Evolutionary conservation across 2,329 filamentous ascomycete species (phyloP).

Genomic region (Neonectria punicea): DNA sequence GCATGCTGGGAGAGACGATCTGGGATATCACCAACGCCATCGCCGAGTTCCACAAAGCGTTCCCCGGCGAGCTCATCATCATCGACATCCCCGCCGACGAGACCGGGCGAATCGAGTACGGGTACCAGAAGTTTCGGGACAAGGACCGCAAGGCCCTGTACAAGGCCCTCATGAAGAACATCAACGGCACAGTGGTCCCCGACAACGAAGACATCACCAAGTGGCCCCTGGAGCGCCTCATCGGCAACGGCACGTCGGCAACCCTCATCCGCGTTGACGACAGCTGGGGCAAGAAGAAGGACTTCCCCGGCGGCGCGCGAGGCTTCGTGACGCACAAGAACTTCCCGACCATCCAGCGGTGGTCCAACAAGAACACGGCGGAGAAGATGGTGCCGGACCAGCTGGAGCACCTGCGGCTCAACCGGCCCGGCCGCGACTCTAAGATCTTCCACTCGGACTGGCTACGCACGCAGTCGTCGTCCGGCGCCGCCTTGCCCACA

Average conservation of each 20-base stretch:
- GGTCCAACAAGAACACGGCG: constrained; percentile 33
- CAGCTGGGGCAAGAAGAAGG: constrained; percentile 28
- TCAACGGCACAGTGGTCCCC: constrained; percentile 36
- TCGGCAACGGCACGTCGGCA: constrained; percentile 36
- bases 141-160: constrained; percentile 29
- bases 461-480: constrained; percentile 36
- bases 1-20: constrained; percentile 39
- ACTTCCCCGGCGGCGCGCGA: constrained; percentile 39
- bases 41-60: constrained; percentile 43
- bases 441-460: constrained; percentile 43
- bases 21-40: constrained; percentile 43
- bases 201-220: constrained; percentile 39
- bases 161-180: constrained; percentile 34
- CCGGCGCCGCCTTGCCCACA: constrained; percentile 3
- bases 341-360: constrained; percentile 41
- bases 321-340: constrained; percentile 43
- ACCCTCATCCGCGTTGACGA: constrained; percentile 45
- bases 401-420: constrained; percentile 24
- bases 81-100: constrained; percentile 42
- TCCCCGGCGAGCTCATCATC: constrained; percentile 49
- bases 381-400: constrained; percentile 37
- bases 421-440: constrained; percentile 22
- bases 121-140: neutral
- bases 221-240: constrained; percentile 41
- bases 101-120: constrained; percentile 7